phyloP scores from a whole-genome alignment of 345 rosid genomes.

The Physaria fendleri region DNA sequence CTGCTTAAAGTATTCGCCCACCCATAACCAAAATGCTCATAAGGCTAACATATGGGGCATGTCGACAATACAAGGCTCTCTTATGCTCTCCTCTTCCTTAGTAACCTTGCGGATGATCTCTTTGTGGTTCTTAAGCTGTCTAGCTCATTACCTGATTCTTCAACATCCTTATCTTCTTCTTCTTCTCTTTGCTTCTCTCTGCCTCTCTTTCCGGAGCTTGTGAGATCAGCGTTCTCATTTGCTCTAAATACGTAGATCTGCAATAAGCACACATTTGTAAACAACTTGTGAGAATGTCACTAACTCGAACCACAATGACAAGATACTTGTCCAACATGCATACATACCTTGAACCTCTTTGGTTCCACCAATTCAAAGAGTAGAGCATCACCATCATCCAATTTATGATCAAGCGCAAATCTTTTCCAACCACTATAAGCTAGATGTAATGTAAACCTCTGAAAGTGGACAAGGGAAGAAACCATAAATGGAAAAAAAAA shows the following conservation, averaged over 20 bases:
- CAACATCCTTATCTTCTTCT: background rate
- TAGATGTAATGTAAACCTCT: background rate
- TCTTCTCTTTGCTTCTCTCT: background rate
- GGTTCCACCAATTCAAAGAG: conserved; percentile 46
- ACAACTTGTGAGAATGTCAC: background rate
- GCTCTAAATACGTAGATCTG: conserved; percentile 18
- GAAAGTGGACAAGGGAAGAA: background rate
- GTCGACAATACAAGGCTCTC: background rate
- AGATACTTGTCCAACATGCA: background rate
- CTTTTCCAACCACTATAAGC: conserved; percentile 62
- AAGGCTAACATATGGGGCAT: background rate
- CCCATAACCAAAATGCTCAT: background rate
- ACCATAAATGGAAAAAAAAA: background rate
- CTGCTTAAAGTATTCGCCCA: background rate
- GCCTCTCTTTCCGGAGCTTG: background rate
- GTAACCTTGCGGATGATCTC: conserved; percentile 1
- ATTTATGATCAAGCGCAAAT: conserved; percentile 55
- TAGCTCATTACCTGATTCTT: background rate
- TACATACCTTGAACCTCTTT: conserved; percentile 46
- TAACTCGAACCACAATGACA: background rate
- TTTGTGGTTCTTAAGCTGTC: background rate
- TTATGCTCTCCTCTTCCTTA: conserved; percentile 2
- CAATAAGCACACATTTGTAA: background rate
- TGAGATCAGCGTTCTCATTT: background rate
- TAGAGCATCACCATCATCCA: conserved; percentile 65